A percentile compares a stretch with the other conserved stretches of the same genome.
phyloP scores from a whole-genome alignment of 441 rosid species.

The Gossypium trilobum region DNA sequence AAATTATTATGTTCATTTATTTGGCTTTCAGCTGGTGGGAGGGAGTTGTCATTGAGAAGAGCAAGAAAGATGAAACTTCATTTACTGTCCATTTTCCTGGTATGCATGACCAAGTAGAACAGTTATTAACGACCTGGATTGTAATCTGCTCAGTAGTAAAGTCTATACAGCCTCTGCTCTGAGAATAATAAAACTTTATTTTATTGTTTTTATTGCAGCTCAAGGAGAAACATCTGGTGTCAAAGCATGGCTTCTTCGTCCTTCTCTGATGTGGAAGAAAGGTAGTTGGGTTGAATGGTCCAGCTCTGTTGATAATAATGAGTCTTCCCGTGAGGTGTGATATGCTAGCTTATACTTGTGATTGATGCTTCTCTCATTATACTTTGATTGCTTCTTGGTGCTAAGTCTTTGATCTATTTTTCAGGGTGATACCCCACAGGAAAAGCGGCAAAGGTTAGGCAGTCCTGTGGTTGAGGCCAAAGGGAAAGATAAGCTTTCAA shows the following conservation, averaged over 20 bases:
- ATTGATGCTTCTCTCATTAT: background rate
- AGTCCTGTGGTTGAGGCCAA: conserved; percentile 36
- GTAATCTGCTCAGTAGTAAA: background rate
- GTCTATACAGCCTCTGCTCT: conserved; percentile 3
- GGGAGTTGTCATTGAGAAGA: conserved; percentile 72
- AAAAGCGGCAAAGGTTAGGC: conserved; percentile 59
- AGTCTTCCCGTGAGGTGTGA: conserved; percentile 53
- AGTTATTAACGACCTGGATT: background rate
- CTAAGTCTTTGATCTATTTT: conserved; percentile 22
- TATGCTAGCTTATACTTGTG: conserved; percentile 11
- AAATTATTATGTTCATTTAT: conserved; percentile 11
- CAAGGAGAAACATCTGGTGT: conserved; percentile 51
- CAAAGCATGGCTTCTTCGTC: conserved; percentile 76
- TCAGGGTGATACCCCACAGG: conserved; percentile 84
- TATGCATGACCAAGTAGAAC: conserved; percentile 18
- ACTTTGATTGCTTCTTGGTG: conserved; percentile 11
- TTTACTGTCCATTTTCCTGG: conserved; percentile 76
- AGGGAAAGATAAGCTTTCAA: conserved; percentile 41
- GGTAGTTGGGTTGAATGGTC: conserved; percentile 86
- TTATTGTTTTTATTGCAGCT: conserved; percentile 38
- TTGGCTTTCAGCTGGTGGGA: conserved; percentile 74
- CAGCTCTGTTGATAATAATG: conserved; percentile 30
- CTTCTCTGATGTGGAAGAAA: conserved; percentile 78
- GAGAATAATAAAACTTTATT: background rate
- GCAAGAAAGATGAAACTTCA: conserved; percentile 63